These are phyloP conservation scores for Dinochytrium kinnereticum DNA, from an alignment of 371 early-diverging fungal species.

Conservation along the genomic window DNA sequence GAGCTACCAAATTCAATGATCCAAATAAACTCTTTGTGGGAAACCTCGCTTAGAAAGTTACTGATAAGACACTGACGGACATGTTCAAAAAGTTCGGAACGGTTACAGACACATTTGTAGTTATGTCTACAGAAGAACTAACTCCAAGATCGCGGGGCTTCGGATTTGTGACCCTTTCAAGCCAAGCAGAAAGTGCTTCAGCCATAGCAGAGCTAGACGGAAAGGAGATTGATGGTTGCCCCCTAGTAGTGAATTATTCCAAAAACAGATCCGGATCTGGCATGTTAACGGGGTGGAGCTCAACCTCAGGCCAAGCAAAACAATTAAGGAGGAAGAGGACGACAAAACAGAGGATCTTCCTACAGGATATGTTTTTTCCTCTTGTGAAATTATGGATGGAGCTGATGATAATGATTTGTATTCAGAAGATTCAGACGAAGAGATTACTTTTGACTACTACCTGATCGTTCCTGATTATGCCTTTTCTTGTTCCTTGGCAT, in stretches of 20 bases:
- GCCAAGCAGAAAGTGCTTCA: conserved; percentile 60
- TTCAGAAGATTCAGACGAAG: background rate
- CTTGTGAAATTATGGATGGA: background rate
- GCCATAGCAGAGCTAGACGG: background rate
- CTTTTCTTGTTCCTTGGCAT: too few species aligned
- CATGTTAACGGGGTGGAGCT: conserved; percentile 48
- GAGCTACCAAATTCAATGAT: too few species aligned
- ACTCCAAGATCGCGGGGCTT: too few species aligned
- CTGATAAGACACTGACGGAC: too few species aligned
- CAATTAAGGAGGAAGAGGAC: conserved; percentile 60
- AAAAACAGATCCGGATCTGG: conserved; percentile 46
- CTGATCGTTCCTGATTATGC: background rate
- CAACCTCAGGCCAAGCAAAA: conserved; percentile 69
- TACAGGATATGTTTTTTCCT: background rate
- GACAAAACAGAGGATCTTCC: conserved; percentile 53
- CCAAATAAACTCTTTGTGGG: too few species aligned
- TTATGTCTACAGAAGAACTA: too few species aligned
- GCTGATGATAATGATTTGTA: too few species aligned
- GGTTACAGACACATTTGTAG: too few species aligned
- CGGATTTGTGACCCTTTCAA: conserved; percentile 68
- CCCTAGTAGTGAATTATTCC: conserved; percentile 64
- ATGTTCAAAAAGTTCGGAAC: too few species aligned
- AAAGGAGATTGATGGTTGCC: background rate
- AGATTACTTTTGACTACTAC: background rate
- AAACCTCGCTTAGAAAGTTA: too few species aligned